Evolutionary conservation across 2,329 filamentous ascomycete genomes (phyloP).

Genomic region (Aspergillus luchuensis): DNA sequence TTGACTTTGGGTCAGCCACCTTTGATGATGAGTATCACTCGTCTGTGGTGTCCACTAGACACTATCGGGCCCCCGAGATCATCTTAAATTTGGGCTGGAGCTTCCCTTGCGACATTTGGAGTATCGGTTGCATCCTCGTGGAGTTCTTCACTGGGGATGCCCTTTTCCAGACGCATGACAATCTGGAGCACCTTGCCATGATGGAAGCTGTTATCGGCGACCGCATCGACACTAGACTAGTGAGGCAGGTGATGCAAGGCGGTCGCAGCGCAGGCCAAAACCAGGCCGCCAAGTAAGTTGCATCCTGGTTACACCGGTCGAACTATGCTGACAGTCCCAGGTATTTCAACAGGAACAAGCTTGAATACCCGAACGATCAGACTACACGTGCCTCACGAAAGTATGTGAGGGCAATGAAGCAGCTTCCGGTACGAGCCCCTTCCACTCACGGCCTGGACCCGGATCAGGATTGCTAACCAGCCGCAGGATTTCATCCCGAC

Average conservation of each 20-base stretch:
- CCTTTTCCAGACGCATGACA: conserved; percentile 69
- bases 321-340: conserved; percentile 42
- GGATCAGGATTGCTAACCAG: conserved; percentile 20
- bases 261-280: conserved; percentile 53
- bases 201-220: conserved; percentile 65
- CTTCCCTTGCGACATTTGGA: conserved; percentile 70
- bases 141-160: conserved; percentile 70
- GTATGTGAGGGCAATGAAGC: conserved; percentile 70
- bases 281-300: conserved; percentile 58
- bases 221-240: conserved; percentile 58
- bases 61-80: conserved; percentile 68
- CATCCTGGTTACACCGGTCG: conserved; percentile 18
- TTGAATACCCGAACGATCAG: conserved; percentile 65
- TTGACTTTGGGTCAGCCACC: conserved; percentile 68
- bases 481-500: conserved; percentile 64
- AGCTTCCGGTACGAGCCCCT: conserved; percentile 52
- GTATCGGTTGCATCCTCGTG: conserved; percentile 68
- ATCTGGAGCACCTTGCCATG: conserved; percentile 68
- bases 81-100: conserved; percentile 69
- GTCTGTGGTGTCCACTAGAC: conserved; percentile 66
- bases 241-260: conserved; percentile 55
- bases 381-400: conserved; percentile 65
- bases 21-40: conserved; percentile 71
- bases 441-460: too few species aligned
- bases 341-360: conserved; percentile 58